phyloP scores from a whole-genome alignment of 192 early-diverging fungal species.

The Backusella mclennaniae region DNA sequence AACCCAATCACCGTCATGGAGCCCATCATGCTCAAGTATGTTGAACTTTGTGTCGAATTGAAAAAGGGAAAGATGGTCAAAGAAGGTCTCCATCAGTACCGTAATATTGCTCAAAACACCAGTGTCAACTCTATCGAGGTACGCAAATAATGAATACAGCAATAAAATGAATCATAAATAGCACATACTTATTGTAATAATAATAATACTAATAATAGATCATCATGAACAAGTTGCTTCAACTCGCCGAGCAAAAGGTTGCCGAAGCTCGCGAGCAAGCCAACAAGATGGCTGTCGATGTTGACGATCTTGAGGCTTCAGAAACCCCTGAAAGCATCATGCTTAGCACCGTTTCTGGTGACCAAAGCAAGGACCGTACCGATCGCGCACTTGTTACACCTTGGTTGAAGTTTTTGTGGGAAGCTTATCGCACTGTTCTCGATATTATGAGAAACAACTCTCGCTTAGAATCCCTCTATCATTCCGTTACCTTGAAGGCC shows the following conservation, averaged over 20 bases:
- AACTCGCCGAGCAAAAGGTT: conserved; percentile 83
- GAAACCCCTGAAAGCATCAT: conserved; percentile 98
- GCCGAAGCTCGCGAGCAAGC: conserved; percentile 89
- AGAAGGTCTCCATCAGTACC: conserved; percentile 97
- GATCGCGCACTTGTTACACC: conserved; percentile 98
- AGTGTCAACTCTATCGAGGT: conserved; percentile 89
- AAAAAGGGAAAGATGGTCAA: conserved; percentile 90
- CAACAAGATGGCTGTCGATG: conserved; percentile 81
- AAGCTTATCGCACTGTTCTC: conserved; percentile 96
- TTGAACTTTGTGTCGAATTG: conserved; percentile 86
- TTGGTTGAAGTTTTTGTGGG: conserved; percentile 99
- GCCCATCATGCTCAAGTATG: conserved; percentile 92
- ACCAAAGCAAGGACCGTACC: conserved; percentile 93
- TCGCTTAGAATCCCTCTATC: conserved; percentile 92
- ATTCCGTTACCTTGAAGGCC: conserved; percentile 86
- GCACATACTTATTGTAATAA: neutral
- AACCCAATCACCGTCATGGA: conserved; percentile 79
- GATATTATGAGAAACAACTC: conserved; percentile 97
- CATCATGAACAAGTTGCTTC: conserved; percentile 87
- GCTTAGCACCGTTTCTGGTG: conserved; percentile 90
- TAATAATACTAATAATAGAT: conserved; percentile 39
- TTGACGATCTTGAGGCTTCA: conserved; percentile 95
- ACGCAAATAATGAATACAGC: neutral
- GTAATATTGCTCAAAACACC: conserved; percentile 97
- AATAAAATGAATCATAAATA: neutral